Conservation (phyloP, 2,329 filamentous ascomycete species). For the Magnaporthales sp. region DNA sequence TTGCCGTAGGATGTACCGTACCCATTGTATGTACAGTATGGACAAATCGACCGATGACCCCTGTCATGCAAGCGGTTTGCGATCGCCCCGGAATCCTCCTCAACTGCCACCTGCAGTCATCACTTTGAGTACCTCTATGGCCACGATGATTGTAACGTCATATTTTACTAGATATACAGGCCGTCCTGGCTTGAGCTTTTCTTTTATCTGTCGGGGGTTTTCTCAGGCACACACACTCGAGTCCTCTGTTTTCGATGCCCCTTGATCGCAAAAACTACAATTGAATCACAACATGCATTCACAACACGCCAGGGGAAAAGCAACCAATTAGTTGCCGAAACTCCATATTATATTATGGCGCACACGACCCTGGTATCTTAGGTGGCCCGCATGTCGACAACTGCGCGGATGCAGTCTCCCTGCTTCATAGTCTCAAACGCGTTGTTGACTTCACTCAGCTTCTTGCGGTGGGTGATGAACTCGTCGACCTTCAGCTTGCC, state of each 20-base stretch:
- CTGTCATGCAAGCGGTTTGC: background rate
- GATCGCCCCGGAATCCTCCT: background rate
- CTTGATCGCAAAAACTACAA: background rate
- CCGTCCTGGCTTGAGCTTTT: no score
- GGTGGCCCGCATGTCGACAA: conserved; percentile 56
- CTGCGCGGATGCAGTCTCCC: conserved; percentile 93
- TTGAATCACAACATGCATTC: background rate
- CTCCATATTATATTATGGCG: background rate
- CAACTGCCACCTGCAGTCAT: background rate
- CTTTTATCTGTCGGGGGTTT: no score
- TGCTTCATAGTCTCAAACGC: conserved; percentile 89
- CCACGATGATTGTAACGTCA: background rate
- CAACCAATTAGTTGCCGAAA: background rate
- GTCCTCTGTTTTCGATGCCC: background rate
- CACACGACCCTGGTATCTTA: background rate
- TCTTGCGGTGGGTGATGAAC: conserved; percentile 95
- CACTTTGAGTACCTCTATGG: background rate
- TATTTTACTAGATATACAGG: background rate
- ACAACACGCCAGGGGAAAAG: background rate
- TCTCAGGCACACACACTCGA: no score
- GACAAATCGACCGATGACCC: background rate
- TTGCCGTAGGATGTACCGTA: no score
- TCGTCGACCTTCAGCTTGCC: conserved; percentile 96
- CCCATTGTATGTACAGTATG: no score
- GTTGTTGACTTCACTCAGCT: conserved; percentile 72